Percentiles rank a stretch among this genome's conserved stretches.
Conservation (phyloP, 2,329 filamentous ascomycete species). For the Aureobasidium sp. region DNA sequence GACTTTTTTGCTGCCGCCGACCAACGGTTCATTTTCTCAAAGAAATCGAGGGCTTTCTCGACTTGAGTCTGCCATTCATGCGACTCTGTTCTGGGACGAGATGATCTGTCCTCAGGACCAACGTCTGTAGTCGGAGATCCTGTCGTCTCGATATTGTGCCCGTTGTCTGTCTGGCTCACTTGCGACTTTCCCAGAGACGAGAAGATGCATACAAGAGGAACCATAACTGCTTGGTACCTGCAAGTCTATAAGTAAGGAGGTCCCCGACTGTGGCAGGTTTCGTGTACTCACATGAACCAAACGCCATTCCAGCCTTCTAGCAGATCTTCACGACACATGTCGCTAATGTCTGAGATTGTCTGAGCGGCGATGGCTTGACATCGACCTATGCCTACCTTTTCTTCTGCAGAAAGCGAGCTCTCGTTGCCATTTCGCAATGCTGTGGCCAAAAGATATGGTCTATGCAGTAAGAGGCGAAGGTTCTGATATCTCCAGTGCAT, state of each 20-base stretch:
- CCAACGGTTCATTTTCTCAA: slow-evolving; percentile 37
- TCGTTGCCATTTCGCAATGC: slow-evolving; percentile 49
- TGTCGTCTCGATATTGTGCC: too few relatives aligned
- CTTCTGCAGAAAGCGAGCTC: slow-evolving; percentile 51
- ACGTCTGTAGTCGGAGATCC: too few relatives aligned
- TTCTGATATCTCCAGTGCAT: slow-evolving; percentile 82
- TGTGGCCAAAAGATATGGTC: slow-evolving; percentile 61
- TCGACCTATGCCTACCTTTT: slow-evolving; percentile 59
- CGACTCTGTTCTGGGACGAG: too few relatives aligned
- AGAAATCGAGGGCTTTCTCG: slow-evolving; percentile 37
- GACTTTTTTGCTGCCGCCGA: slow-evolving; percentile 41
- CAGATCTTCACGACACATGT: slow-evolving; percentile 64
- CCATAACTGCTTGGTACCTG: slow-evolving; percentile 67
- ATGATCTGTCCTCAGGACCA: not conserved
- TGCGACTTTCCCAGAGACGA: slow-evolving; percentile 21
- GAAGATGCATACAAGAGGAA: slow-evolving; percentile 68
- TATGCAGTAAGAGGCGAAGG: slow-evolving; percentile 66
- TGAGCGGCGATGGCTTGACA: slow-evolving; percentile 64
- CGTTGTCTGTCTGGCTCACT: not conserved
- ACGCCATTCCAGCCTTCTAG: slow-evolving; percentile 76
- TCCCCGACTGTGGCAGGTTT: too few relatives aligned
- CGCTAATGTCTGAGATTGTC: slow-evolving; percentile 65
- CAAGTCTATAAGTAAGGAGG: not conserved
- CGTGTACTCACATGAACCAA: slow-evolving; percentile 54
- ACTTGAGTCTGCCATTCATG: slow-evolving; percentile 37